These are phyloP conservation scores for Calonectria montana DNA, from an alignment of 2,329 filamentous ascomycete genomes.

Conservation along the genomic window DNA sequence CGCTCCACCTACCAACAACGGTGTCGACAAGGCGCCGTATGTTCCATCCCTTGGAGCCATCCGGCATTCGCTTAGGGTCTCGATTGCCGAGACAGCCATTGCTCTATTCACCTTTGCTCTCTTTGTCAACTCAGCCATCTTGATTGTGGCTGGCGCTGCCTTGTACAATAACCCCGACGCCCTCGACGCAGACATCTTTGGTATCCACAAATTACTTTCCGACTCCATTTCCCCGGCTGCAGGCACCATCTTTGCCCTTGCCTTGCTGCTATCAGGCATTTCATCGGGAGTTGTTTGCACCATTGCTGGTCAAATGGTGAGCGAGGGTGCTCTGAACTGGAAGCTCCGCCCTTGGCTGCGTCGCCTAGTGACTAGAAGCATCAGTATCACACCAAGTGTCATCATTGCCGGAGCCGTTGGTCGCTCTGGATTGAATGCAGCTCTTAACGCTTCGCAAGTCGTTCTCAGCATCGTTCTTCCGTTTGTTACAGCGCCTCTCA, in stretches of 20 bases:
- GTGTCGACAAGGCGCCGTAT: conserved; percentile 68
- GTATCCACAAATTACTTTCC: conserved; percentile 80
- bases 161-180: conserved; percentile 74
- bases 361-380: conserved; percentile 79
- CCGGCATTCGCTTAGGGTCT: conserved; percentile 77
- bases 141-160: conserved; percentile 84
- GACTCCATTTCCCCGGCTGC: conserved; percentile 77
- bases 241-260: conserved; percentile 86
- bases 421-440: conserved; percentile 74
- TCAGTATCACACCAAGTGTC: conserved; percentile 85
- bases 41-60: conserved; percentile 80
- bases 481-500: conserved; percentile 82
- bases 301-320: conserved; percentile 90
- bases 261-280: conserved; percentile 81
- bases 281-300: conserved; percentile 90
- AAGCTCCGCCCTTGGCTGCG: conserved; percentile 81
- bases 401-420: conserved; percentile 86
- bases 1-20: conserved; percentile 46
- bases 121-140: conserved; percentile 85
- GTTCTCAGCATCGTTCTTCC: conserved; percentile 82
- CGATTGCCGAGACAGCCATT: conserved; percentile 75
- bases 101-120: conserved; percentile 86
- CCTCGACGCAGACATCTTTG: conserved; percentile 80
- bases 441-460: conserved; percentile 82
- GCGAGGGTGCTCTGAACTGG: conserved; percentile 84